phyloP scores from a whole-genome alignment of 768 basidiomycete species.

The Serpula lacrymans region DNA sequence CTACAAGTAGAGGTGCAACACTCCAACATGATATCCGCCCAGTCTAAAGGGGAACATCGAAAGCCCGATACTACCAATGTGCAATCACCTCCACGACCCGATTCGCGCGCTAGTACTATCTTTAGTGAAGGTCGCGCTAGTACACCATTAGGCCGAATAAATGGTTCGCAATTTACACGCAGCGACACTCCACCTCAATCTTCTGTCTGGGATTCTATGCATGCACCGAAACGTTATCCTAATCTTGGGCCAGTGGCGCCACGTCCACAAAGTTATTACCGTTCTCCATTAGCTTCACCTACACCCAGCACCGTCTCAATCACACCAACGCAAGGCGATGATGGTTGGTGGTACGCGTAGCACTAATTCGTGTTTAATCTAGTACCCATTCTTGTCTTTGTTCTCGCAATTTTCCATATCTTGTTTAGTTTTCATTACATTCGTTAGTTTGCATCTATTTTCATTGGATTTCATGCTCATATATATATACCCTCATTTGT shows the following conservation, averaged over 20 bases:
- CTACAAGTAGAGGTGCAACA: slow-evolving; percentile 59
- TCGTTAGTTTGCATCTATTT: neutral
- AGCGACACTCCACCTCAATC: slow-evolving; percentile 48
- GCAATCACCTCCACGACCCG: slow-evolving; percentile 57
- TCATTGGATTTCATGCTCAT: slow-evolving; percentile 8
- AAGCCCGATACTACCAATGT: slow-evolving; percentile 29
- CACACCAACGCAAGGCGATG: slow-evolving; percentile 63
- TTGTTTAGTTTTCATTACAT: slow-evolving; percentile 1
- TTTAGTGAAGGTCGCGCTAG: slow-evolving; percentile 48
- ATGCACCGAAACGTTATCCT: slow-evolving; percentile 38
- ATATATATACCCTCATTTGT: slow-evolving; percentile 34
- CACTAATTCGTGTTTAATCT: neutral
- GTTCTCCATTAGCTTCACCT: slow-evolving; percentile 55
- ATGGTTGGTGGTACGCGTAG: slow-evolving; percentile 81
- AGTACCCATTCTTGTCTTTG: neutral
- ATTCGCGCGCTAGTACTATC: slow-evolving; percentile 69
- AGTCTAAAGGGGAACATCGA: slow-evolving; percentile 35
- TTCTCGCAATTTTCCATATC: neutral
- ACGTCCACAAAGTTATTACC: slow-evolving; percentile 16
- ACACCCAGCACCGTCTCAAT: slow-evolving; percentile 74
- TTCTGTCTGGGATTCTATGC: slow-evolving; percentile 76
- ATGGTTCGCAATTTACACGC: slow-evolving; percentile 25
- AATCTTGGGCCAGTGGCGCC: slow-evolving; percentile 12
- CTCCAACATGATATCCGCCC: slow-evolving; percentile 30
- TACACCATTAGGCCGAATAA: slow-evolving; percentile 45